A percentile compares a stretch with the other conserved stretches of the same genome.
Conservation (phyloP, 2,329 filamentous ascomycete genomes). For the Colletotrichum incanum region DNA sequence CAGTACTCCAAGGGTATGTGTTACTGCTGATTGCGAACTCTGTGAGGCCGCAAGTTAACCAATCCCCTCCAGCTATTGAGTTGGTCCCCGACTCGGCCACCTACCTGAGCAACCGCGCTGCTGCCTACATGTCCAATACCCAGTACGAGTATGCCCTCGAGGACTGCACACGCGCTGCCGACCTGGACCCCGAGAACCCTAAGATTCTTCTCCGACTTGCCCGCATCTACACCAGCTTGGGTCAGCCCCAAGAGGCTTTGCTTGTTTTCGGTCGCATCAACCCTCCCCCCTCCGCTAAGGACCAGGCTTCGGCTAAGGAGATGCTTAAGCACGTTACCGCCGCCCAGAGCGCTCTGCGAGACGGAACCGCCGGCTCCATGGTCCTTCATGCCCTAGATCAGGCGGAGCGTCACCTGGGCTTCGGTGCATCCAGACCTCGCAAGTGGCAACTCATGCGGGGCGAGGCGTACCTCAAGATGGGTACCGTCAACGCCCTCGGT, state of each 20-base stretch:
- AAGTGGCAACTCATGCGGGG: conserved; percentile 96
- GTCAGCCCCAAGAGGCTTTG: conserved; percentile 89
- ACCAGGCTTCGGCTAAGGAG: conserved; percentile 84
- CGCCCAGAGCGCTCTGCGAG: conserved; percentile 82
- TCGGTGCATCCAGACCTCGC: conserved; percentile 83
- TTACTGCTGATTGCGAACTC: conserved; percentile 6
- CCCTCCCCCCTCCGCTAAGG: conserved; percentile 86
- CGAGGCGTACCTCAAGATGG: conserved; percentile 94
- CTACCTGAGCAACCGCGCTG: conserved; percentile 95
- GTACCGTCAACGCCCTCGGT: conserved; percentile 87
- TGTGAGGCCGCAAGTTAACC: conserved; percentile 12
- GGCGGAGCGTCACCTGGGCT: conserved; percentile 85
- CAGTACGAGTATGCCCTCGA: conserved; percentile 86
- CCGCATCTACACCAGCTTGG: conserved; percentile 90
- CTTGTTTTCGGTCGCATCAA: conserved; percentile 86
- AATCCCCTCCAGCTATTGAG: conserved; percentile 80
- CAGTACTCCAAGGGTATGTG: conserved; percentile 93
- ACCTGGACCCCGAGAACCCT: conserved; percentile 86
- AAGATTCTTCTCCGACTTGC: conserved; percentile 92
- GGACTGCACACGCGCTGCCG: conserved; percentile 86
- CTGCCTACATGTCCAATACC: conserved; percentile 91
- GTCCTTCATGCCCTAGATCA: conserved; percentile 92
- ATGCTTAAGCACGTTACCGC: conserved; percentile 88
- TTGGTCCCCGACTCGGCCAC: conserved; percentile 88
- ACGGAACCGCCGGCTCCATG: conserved; percentile 89